Evolutionary conservation across 768 basidiomycete genomes (phyloP).

Genomic region (Cyclocybe cylindracea): DNA sequence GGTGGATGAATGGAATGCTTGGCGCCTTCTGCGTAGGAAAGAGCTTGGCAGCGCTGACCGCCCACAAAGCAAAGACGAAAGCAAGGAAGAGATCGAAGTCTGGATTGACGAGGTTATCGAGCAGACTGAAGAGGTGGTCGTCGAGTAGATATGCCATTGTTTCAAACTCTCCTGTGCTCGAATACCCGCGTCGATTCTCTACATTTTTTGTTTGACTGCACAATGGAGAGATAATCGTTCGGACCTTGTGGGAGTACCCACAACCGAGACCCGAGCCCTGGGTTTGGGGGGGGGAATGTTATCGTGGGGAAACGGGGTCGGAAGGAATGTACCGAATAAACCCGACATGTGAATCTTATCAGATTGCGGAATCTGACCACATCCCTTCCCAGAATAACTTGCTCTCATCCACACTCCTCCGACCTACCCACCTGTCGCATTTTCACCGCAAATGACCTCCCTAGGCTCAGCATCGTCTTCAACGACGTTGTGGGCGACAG

Average conservation of each 20-base stretch:
- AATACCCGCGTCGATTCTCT: background rate
- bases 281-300: too few relatives aligned
- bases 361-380: constrained; percentile 33
- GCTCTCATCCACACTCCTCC: too few relatives aligned
- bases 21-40: constrained; percentile 75
- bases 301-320: background rate
- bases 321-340: constrained; percentile 28
- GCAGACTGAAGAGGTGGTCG: constrained; percentile 82
- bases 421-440: too few relatives aligned
- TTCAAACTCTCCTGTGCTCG: background rate
- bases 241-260: background rate
- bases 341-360: constrained; percentile 47
- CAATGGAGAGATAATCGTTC: background rate
- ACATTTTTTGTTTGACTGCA: background rate
- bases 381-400: too few relatives aligned
- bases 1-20: constrained; percentile 99
- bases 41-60: constrained; percentile 61
- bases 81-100: constrained; percentile 89
- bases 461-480: constrained; percentile 39
- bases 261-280: too few relatives aligned
- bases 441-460: constrained; percentile 13
- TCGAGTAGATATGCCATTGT: constrained; percentile 37
- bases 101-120: constrained; percentile 94
- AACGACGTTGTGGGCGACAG: constrained; percentile 73
- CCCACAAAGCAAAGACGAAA: constrained; percentile 42